These are phyloP conservation scores for Entomortierella beljakovae DNA, from an alignment of 192 early-diverging fungal genomes.

Conservation along the genomic window DNA sequence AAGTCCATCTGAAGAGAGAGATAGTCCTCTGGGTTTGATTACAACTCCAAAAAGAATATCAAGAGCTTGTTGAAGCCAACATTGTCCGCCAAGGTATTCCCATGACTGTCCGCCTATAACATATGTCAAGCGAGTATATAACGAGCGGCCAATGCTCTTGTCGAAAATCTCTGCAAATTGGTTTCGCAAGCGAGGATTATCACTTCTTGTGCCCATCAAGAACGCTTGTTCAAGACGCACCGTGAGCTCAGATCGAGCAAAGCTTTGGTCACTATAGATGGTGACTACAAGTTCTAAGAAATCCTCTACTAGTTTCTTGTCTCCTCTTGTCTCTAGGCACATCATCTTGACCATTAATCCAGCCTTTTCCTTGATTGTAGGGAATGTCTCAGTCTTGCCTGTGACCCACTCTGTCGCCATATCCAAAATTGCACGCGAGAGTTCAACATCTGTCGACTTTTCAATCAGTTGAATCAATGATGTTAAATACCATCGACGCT, in stretches of 20 bases:
- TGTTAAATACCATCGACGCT: constrained; percentile 86
- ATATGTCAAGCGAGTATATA: constrained; percentile 88
- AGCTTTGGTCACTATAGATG: constrained; percentile 87
- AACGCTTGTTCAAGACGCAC: constrained; percentile 95
- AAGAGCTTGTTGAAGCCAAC: constrained; percentile 94
- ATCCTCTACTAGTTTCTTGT: constrained; percentile 78
- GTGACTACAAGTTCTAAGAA: constrained; percentile 92
- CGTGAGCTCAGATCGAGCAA: constrained; percentile 91
- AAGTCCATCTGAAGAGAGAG: constrained; percentile 52
- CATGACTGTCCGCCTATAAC: constrained; percentile 94
- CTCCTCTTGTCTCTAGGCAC: constrained; percentile 78
- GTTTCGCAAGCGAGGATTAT: constrained; percentile 82
- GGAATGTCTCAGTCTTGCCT: constrained; percentile 84
- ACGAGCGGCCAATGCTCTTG: constrained; percentile 73
- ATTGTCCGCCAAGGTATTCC: constrained; percentile 86
- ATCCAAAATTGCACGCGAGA: constrained; percentile 81
- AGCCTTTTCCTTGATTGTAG: constrained; percentile 97
- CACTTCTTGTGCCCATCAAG: constrained; percentile 86
- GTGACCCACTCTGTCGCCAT: constrained; percentile 92
- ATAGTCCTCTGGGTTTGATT: constrained; percentile 53
- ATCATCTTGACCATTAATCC: constrained; percentile 94
- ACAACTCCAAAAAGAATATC: constrained; percentile 85
- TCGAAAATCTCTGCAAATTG: constrained; percentile 88
- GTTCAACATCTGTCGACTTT: constrained; percentile 77
- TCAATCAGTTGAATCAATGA: constrained; percentile 88